A percentile compares a stretch with the other conserved stretches of the same genome.
Evolutionary conservation across 1,284 basidiomycete species (phyloP).

Genomic region (Ganoderma lingzhi): DNA sequence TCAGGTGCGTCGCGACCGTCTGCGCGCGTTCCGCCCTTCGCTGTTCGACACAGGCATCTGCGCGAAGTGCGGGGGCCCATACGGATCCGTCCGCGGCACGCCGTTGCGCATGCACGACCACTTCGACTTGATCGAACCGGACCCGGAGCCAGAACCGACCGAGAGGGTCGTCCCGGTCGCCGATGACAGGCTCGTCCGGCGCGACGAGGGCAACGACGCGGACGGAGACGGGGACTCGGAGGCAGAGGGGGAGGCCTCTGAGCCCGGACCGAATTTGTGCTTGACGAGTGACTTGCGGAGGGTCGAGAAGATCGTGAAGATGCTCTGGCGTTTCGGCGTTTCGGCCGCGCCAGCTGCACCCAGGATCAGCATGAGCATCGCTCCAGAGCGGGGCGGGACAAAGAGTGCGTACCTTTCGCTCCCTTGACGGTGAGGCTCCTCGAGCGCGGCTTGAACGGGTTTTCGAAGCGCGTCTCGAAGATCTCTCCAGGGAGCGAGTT

Average conservation of each 20-base stretch:
- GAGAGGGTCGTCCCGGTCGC: background rate
- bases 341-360: background rate
- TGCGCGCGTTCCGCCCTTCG: background rate
- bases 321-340: background rate
- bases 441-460: conserved; percentile 21
- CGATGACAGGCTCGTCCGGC: background rate
- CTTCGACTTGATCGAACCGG: background rate
- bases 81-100: conserved; percentile 12
- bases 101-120: conserved; percentile 11
- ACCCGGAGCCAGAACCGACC: background rate
- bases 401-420: conserved; percentile 1
- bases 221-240: background rate
- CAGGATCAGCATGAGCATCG: background rate
- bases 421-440: background rate
- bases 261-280: background rate
- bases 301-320: background rate
- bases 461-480: conserved; percentile 27
- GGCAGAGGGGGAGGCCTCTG: background rate
- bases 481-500: conserved; percentile 23
- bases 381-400: too few species aligned
- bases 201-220: background rate
- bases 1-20: background rate
- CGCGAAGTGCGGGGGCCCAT: conserved; percentile 11
- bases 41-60: background rate
- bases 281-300: background rate